These are phyloP conservation scores for Salix arbutifolia DNA, from an alignment of 345 rosid species.

Conservation along the genomic window DNA sequence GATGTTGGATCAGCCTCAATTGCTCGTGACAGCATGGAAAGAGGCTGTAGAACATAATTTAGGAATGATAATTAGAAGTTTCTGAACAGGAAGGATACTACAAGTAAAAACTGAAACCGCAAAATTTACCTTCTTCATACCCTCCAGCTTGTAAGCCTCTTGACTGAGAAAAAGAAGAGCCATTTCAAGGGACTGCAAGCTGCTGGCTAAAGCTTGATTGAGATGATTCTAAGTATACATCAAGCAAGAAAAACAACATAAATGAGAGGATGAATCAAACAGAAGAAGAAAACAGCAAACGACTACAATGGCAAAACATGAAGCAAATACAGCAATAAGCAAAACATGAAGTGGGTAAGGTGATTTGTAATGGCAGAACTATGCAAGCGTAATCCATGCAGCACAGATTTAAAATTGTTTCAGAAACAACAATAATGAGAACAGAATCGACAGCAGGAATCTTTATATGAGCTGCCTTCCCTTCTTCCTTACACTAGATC, in stretches of 20 bases:
- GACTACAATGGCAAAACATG: background rate
- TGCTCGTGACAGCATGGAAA: constrained; percentile 64
- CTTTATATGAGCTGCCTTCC: background rate
- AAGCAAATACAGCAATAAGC: no score
- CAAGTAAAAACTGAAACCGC: constrained; percentile 17
- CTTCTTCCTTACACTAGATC: background rate
- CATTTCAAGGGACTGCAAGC: constrained; percentile 55
- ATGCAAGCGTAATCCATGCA: background rate
- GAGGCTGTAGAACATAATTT: constrained; percentile 54
- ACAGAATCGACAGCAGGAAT: background rate
- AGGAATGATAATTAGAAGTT: constrained; percentile 8
- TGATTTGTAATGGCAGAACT: background rate
- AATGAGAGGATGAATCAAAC: constrained; percentile 13
- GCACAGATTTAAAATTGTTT: background rate
- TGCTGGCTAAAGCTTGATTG: constrained; percentile 46
- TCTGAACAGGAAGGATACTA: constrained; percentile 6
- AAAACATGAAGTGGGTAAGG: no score
- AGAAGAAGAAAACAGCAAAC: constrained; percentile 4
- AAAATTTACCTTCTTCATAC: constrained; percentile 59
- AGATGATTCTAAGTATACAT: constrained; percentile 50
- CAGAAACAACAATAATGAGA: background rate
- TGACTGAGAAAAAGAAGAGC: constrained; percentile 67
- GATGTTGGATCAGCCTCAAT: constrained; percentile 70
- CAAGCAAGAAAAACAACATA: constrained; percentile 32
- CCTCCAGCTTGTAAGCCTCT: constrained; percentile 53